A percentile compares a stretch with the other conserved stretches of the same genome.
Evolutionary conservation across 1,139 yeast genomes (phyloP).

Genomic region (Saccharomyces hybrid): DNA sequence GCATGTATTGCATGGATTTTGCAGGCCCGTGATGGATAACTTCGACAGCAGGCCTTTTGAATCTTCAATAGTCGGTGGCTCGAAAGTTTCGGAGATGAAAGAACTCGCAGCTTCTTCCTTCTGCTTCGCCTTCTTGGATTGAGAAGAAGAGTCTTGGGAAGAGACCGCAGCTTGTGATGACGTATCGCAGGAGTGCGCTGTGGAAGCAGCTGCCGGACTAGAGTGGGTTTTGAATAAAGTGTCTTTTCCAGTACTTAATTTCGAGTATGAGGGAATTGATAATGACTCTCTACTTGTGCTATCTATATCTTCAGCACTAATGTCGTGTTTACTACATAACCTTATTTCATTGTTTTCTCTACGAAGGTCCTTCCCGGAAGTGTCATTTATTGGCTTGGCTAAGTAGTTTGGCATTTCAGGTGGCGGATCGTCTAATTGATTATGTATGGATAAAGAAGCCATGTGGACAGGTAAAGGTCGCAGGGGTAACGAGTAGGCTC

Average conservation of each 20-base stretch:
- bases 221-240: neutral
- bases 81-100: too few species aligned
- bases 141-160: neutral
- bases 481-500: neutral
- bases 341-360: neutral
- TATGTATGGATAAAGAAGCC: neutral
- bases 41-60: neutral
- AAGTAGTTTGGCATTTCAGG: neutral
- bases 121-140: neutral
- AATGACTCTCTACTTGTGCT: neutral
- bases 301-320: neutral
- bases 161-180: neutral
- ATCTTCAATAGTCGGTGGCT: neutral
- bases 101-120: neutral
- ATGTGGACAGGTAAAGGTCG: neutral
- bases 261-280: neutral
- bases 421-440: neutral
- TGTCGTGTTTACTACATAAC: neutral
- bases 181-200: neutral
- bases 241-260: neutral
- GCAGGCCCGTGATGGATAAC: conserved; percentile 50
- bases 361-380: neutral
- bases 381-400: neutral
- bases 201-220: neutral
- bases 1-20: conserved; percentile 61